Evolutionary conservation across 495 filamentous ascomycete species (phyloP).

Genomic region (Clavariopsis aquatica): DNA sequence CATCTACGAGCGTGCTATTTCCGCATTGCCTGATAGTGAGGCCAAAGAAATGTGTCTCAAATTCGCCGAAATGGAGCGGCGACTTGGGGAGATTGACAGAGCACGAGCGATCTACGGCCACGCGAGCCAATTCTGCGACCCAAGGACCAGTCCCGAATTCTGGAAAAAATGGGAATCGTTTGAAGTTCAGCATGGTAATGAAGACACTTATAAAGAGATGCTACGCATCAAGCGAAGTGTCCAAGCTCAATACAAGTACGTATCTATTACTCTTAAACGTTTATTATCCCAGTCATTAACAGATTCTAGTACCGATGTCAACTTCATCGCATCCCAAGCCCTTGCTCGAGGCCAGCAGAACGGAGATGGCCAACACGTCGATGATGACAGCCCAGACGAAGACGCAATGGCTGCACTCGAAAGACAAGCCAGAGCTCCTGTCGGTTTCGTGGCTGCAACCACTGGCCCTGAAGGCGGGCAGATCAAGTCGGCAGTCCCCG

Average conservation of each 20-base stretch:
- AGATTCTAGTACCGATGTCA: conserved; percentile 78
- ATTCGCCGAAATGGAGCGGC: conserved; percentile 97
- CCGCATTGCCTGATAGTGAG: conserved; percentile 87
- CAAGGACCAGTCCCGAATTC: conserved; percentile 81
- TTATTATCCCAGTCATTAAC: conserved; percentile 19
- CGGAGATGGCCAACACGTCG: conserved; percentile 46
- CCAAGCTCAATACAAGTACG: conserved; percentile 90
- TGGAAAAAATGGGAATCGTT: conserved; percentile 98
- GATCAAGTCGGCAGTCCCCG: conserved; percentile 48
- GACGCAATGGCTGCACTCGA: conserved; percentile 92
- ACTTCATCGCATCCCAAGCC: conserved; percentile 96
- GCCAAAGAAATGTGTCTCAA: conserved; percentile 98
- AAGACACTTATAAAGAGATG: conserved; percentile 99
- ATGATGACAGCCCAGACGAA: conserved; percentile 37
- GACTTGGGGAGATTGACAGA: conserved; percentile 94
- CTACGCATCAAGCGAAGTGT: conserved; percentile 95
- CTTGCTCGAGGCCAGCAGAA: conserved; percentile 74
- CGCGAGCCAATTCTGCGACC: conserved; percentile 96
- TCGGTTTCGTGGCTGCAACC: conserved; percentile 87
- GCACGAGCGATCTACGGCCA: conserved; percentile 95
- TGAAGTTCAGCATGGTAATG: conserved; percentile 96
- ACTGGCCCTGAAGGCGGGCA: conserved; percentile 76
- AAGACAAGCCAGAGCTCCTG: conserved; percentile 81
- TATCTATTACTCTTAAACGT: conserved; percentile 15
- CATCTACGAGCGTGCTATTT: conserved; percentile 95